A percentile compares a stretch with the other conserved stretches of the same genome.
Conservation (phyloP, 2,329 filamentous ascomycete genomes). For the Epichloe festucae region DNA sequence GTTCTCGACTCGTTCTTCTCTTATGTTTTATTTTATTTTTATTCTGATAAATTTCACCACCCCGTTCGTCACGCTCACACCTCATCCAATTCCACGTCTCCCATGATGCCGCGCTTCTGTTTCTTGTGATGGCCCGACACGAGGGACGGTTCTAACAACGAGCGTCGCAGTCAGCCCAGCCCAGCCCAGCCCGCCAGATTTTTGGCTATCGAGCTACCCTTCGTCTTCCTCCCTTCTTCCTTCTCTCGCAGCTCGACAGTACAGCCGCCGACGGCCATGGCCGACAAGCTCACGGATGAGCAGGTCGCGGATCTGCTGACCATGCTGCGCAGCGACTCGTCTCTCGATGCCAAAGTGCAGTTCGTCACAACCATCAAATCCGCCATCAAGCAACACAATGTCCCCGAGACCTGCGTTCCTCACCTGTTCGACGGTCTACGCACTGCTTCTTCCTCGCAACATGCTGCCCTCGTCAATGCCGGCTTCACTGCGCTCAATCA, state of each 20-base stretch:
- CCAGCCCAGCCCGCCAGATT: not conserved
- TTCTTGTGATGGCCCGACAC: no score
- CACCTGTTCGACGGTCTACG: constrained; percentile 74
- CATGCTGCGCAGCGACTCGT: constrained; percentile 46
- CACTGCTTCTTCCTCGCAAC: constrained; percentile 60
- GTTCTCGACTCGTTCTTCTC: not conserved
- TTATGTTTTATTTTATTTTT: no score
- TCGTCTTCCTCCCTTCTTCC: not conserved
- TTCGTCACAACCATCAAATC: constrained; percentile 68
- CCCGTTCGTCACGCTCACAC: not conserved
- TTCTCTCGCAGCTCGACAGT: not conserved
- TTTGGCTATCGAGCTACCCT: not conserved
- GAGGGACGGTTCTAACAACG: not conserved
- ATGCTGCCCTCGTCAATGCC: constrained; percentile 64
- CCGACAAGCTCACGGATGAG: constrained; percentile 45
- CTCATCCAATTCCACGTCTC: not conserved
- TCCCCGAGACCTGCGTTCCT: constrained; percentile 59
- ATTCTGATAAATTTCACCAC: no score
- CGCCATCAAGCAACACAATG: constrained; percentile 83
- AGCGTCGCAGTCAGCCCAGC: not conserved
- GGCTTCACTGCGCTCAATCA: constrained; percentile 83
- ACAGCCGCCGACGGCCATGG: constrained; percentile 24
- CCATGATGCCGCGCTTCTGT: no score
- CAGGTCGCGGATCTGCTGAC: constrained; percentile 42
- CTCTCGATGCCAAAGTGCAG: constrained; percentile 57